A percentile compares a stretch with the other conserved stretches of the same genome.
phyloP scores from a whole-genome alignment of 106 monocot genomes.

The Apostasia shenzhenica region DNA sequence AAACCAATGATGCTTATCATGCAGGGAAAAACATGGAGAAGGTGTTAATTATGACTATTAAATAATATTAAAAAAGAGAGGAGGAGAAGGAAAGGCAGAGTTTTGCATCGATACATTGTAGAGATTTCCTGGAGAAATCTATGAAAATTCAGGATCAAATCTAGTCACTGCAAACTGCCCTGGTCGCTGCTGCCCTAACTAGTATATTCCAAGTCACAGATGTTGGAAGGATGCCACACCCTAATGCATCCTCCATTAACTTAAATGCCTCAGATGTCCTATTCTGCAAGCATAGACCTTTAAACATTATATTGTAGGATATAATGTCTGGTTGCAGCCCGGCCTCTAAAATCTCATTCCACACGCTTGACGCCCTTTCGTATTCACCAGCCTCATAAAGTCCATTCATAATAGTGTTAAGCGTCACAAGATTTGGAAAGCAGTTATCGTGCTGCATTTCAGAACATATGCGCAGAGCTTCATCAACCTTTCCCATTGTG shows the following conservation, averaged over 20 bases:
- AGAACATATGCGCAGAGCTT: constrained; percentile 43
- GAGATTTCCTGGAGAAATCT: too few relatives aligned
- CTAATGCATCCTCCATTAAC: constrained; percentile 51
- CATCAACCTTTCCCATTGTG: constrained; percentile 43
- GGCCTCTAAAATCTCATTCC: constrained; percentile 57
- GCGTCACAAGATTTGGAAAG: constrained; percentile 60
- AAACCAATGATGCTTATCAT: too few relatives aligned
- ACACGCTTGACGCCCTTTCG: constrained; percentile 54
- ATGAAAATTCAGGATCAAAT: too few relatives aligned
- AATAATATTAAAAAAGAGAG: too few relatives aligned
- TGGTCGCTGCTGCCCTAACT: constrained; percentile 48
- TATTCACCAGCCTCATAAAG: constrained; percentile 44
- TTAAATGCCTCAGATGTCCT: constrained; percentile 40
- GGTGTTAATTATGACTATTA: too few relatives aligned
- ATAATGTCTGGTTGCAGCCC: constrained; percentile 81
- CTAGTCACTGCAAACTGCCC: constrained; percentile 3
- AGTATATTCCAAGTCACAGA: constrained; percentile 75
- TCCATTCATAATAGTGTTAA: constrained; percentile 85
- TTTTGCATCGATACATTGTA: too few relatives aligned
- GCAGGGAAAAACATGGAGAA: too few relatives aligned
- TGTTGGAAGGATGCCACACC: constrained; percentile 44
- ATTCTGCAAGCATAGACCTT: constrained; percentile 69
- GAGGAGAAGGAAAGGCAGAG: too few relatives aligned
- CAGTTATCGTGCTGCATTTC: constrained; percentile 53
- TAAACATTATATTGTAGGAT: constrained; percentile 78